A percentile compares a stretch with the other conserved stretches of the same genome.
Conservation (phyloP, 306 rosid genomes). For the Castanea mollissima region DNA sequence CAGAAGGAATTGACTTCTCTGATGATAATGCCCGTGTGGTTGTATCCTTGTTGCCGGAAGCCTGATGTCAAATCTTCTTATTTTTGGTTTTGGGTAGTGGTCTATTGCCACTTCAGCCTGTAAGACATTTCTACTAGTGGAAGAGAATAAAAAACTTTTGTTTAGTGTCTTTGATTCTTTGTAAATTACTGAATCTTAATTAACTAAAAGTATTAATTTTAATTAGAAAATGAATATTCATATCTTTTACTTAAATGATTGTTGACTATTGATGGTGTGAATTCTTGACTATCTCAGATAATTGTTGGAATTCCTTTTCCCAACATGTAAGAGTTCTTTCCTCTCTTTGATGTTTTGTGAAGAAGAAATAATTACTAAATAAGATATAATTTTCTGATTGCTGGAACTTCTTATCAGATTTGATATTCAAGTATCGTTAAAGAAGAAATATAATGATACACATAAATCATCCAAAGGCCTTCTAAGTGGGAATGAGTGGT, state of each 20-base stretch:
- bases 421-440: slow-evolving; percentile 75
- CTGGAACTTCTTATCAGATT: slow-evolving; percentile 48
- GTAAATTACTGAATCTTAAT: neutral
- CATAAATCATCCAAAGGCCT: slow-evolving; percentile 72
- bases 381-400: slow-evolving; percentile 29
- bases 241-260: slow-evolving; percentile 13
- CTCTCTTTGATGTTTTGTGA: slow-evolving; percentile 15
- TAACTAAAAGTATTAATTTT: slow-evolving; percentile 5
- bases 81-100: neutral
- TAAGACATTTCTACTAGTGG: slow-evolving; percentile 11
- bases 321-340: slow-evolving; percentile 67
- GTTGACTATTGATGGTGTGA: slow-evolving; percentile 16
- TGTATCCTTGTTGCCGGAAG: slow-evolving; percentile 64
- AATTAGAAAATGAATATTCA: slow-evolving; percentile 1
- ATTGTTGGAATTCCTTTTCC: slow-evolving; percentile 96
- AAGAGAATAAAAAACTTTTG: neutral
- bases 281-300: slow-evolving; percentile 81
- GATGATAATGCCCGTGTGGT: slow-evolving; percentile 94
- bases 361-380: slow-evolving; percentile 1
- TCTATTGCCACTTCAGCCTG: slow-evolving; percentile 5
- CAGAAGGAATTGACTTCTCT: slow-evolving; percentile 95
- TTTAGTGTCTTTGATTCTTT: neutral
- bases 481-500: slow-evolving; percentile 84
- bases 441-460: slow-evolving; percentile 83
- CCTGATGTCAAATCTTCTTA: neutral